These are phyloP conservation scores for Ulmus americana DNA, from an alignment of 331 rosid species.

Conservation along the genomic window DNA sequence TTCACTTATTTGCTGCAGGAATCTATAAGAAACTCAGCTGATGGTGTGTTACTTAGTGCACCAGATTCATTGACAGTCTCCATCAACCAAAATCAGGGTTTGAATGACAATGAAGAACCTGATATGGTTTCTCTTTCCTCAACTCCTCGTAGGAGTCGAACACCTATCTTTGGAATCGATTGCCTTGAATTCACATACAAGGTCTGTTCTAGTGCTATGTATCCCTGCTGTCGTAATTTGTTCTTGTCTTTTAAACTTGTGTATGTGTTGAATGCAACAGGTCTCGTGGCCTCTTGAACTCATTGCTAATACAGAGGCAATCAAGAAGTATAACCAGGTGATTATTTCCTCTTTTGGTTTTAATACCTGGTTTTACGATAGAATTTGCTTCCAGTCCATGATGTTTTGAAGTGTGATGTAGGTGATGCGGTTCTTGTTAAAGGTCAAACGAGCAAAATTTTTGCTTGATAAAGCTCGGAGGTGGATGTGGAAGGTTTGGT, in stretches of 20 bases:
- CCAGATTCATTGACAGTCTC: slow-evolving; percentile 90
- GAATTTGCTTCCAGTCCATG: slow-evolving; percentile 6
- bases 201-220: slow-evolving; percentile 34
- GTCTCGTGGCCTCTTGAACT: slow-evolving; percentile 99
- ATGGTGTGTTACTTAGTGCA: slow-evolving; percentile 71
- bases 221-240: neutral
- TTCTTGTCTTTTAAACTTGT: neutral
- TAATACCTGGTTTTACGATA: neutral
- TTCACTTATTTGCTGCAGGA: slow-evolving; percentile 54
- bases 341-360: slow-evolving; percentile 16
- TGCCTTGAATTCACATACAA: slow-evolving; percentile 87
- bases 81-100: slow-evolving; percentile 40
- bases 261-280: slow-evolving; percentile 38
- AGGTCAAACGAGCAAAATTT: slow-evolving; percentile 93
- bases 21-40: slow-evolving; percentile 90
- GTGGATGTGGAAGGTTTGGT: slow-evolving; percentile 93
- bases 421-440: slow-evolving; percentile 92
- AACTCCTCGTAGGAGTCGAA: slow-evolving; percentile 48
- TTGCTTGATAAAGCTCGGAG: slow-evolving; percentile 90
- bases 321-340: slow-evolving; percentile 95
- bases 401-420: slow-evolving; percentile 17
- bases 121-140: slow-evolving; percentile 32
- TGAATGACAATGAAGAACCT: slow-evolving; percentile 54
- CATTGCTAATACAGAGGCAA: slow-evolving; percentile 85
- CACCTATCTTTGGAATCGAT: slow-evolving; percentile 67